A percentile compares a stretch with the other conserved stretches of the same genome.
phyloP scores from a whole-genome alignment of 2,329 filamentous ascomycete species.

The Seiridium unicorne region DNA sequence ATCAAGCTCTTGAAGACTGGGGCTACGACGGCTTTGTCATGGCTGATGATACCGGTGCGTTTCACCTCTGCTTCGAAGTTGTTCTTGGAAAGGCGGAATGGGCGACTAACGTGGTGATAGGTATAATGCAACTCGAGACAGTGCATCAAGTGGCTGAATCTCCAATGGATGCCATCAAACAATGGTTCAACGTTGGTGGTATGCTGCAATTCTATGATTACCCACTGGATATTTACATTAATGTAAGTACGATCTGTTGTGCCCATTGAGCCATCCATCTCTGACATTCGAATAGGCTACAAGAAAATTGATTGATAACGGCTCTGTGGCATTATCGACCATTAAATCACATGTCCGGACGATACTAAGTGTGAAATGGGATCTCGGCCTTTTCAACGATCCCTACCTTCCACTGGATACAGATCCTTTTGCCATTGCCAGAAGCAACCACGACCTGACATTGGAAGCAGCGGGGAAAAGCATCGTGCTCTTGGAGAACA shows the following conservation, averaged over 20 bases:
- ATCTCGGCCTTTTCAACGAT: constrained; percentile 38
- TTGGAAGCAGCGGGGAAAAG: constrained; percentile 41
- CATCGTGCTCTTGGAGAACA: constrained; percentile 41
- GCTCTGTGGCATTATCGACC: constrained; percentile 21
- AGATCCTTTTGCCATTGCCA: constrained; percentile 32
- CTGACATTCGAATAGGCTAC: background rate
- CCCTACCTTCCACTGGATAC: constrained; percentile 33
- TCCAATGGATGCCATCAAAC: constrained; percentile 35
- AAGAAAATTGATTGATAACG: constrained; percentile 21
- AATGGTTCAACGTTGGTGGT: constrained; percentile 43
- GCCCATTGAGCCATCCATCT: too few relatives aligned
- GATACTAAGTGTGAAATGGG: constrained; percentile 40
- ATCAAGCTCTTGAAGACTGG: constrained; percentile 35
- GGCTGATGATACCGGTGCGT: constrained; percentile 39
- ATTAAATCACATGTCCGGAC: constrained; percentile 34
- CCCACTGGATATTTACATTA: constrained; percentile 34
- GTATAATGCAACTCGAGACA: constrained; percentile 29
- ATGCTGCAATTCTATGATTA: constrained; percentile 47
- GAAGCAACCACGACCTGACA: constrained; percentile 31
- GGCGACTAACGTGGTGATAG: constrained; percentile 7
- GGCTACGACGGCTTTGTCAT: constrained; percentile 39
- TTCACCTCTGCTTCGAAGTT: background rate
- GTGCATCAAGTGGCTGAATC: constrained; percentile 35
- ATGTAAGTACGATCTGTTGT: constrained; percentile 15
- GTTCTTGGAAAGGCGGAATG: too few relatives aligned